These are phyloP conservation scores for Alternaria triticimaculans DNA, from an alignment of 2,329 filamentous ascomycete species.

Conservation along the genomic window DNA sequence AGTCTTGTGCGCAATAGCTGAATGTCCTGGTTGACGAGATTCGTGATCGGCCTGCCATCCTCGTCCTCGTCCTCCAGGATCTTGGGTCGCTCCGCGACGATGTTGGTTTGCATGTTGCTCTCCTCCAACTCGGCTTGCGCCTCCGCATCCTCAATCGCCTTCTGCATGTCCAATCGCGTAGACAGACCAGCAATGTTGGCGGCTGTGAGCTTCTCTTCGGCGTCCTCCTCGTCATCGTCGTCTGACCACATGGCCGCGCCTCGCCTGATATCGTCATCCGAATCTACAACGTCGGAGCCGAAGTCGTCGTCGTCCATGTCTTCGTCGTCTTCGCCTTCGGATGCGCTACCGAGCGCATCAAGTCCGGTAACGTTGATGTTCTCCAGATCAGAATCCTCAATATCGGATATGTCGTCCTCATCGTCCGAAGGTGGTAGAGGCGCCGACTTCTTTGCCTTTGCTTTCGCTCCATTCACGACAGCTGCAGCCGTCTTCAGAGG, in stretches of 20 bases:
- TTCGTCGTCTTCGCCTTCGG: conserved; percentile 46
- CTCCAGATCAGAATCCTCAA: conserved; percentile 36
- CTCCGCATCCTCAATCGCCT: conserved; percentile 79
- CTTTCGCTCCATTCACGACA: conserved; percentile 43
- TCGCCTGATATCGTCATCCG: conserved; percentile 60
- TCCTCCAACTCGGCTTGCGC: conserved; percentile 87
- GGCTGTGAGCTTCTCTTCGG: conserved; percentile 88
- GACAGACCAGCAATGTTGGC: conserved; percentile 96
- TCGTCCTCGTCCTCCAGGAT: conserved; percentile 67
- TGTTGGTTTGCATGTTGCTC: conserved; percentile 89
- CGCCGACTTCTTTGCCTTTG: conserved; percentile 42
- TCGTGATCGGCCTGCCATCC: conserved; percentile 62
- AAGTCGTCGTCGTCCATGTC: conserved; percentile 51
- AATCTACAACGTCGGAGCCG: conserved; percentile 62
- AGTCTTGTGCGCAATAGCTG: conserved; percentile 88
- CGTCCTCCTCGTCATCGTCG: conserved; percentile 91
- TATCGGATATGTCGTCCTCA: conserved; percentile 29
- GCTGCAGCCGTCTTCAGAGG: conserved; percentile 49
- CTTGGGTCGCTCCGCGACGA: conserved; percentile 70
- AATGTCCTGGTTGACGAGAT: conserved; percentile 80
- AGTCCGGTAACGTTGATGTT: conserved; percentile 46
- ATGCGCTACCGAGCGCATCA: conserved; percentile 50
- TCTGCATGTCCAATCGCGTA: conserved; percentile 78
- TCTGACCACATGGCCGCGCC: conserved; percentile 84
- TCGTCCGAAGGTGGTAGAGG: conserved; percentile 41